Conservation (phyloP, 768 basidiomycete species). For the Lactarius vividus region DNA sequence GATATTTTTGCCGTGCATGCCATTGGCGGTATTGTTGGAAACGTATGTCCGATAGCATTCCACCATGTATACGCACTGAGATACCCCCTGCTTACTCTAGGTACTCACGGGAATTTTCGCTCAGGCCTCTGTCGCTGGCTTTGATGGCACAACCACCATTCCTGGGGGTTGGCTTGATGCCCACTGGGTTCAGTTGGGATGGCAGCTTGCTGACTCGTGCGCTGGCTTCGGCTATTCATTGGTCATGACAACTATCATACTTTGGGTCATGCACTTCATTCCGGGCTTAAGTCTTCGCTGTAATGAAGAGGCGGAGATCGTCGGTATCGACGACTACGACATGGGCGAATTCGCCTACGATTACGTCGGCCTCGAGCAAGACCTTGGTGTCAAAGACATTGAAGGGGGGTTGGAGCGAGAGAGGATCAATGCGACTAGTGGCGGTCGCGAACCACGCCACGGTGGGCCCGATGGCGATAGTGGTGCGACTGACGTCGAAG, state of each 20-base stretch:
- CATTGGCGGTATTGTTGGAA: constrained; percentile 76
- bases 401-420: constrained; percentile 27
- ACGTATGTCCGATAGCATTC: constrained; percentile 35
- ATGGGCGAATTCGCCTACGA: constrained; percentile 91
- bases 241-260: constrained; percentile 38
- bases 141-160: constrained; percentile 46
- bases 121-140: constrained; percentile 43
- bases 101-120: constrained; percentile 30
- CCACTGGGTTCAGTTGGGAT: constrained; percentile 42
- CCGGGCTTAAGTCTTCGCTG: constrained; percentile 43
- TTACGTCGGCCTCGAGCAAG: constrained; percentile 64
- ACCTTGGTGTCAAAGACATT: constrained; percentile 23
- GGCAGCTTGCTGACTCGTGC: constrained; percentile 42
- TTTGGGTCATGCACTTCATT: constrained; percentile 46
- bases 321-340: constrained; percentile 75
- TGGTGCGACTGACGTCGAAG: constrained; percentile 3
- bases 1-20: constrained; percentile 90
- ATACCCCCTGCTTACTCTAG: constrained; percentile 33
- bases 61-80: not conserved
- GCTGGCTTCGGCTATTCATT: constrained; percentile 37
- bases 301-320: constrained; percentile 29
- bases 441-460: constrained; percentile 26
- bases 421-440: constrained; percentile 22
- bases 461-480: constrained; percentile 7
- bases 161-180: constrained; percentile 47